Evolutionary conservation across 2,329 filamentous ascomycete genomes (phyloP), one percentile per base, ranked within the genome.

Genomic region (Apiospora aurea): DNA sequence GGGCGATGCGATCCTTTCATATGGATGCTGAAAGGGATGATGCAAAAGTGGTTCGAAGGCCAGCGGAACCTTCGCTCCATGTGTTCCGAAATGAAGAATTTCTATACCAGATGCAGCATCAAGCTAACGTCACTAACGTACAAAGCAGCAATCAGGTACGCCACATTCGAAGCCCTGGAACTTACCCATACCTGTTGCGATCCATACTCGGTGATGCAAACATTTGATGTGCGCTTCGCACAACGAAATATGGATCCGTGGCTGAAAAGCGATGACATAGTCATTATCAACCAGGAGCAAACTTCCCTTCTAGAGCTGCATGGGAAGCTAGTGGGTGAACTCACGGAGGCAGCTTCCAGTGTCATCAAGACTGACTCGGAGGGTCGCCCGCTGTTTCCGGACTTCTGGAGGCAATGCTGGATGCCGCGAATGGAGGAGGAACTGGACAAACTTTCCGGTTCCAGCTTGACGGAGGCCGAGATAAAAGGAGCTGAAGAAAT

Each of bases 261-360:
- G 46, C 18, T 21, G 18, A 18, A 47, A 47, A n/a, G 46, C 1
- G 18, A 47, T 4, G 69, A 67, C 8, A n/a, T 16, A 10, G n/a
- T 24, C 8, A 24, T 41, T 1, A 51, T 70, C 13, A 70, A 70
- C 16, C n/a, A 70, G 53, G 69, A 70, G 69, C 69, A 70, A 46
- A 16, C 26, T 14, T 14, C 43, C 21, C 69, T 70, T 24, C 43
- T 67, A 13, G 16, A 41, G 1, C 4, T 67, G 24, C 69, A 70
- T n/a, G 69, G 38, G 43, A 14, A 70, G 61, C 24, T 70, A 34
- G 69, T 70, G 24, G 21, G 4, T 1, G 69, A 70, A 49, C 47
- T 70, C 69, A n/a, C 6, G 29, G 38, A 51, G n/a, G 47, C 46
- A 67, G 69, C 69, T n/a, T 14, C 34, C 43, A 18, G 24, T 14